Conservation (phyloP, 371 early-diverging fungal species). For the Dinochytrium kinnereticum region DNA sequence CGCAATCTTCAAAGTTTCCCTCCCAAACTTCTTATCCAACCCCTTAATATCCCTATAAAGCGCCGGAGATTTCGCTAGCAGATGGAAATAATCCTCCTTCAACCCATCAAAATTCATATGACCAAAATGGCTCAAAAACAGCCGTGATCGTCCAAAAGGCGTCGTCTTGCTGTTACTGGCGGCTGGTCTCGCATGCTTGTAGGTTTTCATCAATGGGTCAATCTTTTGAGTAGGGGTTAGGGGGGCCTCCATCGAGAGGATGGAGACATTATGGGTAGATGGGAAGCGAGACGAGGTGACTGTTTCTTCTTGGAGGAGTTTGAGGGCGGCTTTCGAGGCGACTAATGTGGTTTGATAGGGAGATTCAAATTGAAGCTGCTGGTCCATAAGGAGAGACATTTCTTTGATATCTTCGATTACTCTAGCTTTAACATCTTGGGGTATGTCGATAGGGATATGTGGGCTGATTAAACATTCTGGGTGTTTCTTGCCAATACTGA, state of each 20-base stretch:
- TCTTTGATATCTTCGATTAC: slow-evolving; percentile 14
- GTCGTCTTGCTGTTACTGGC: slow-evolving; percentile 61
- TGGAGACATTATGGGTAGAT: background rate
- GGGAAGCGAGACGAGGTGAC: background rate
- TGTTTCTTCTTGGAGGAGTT: background rate
- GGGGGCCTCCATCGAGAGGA: background rate
- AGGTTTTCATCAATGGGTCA: background rate
- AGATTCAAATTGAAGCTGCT: slow-evolving; percentile 64
- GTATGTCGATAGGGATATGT: slow-evolving; percentile 57
- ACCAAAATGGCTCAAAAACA: slow-evolving; percentile 77
- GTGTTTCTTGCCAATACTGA: slow-evolving; percentile 62
- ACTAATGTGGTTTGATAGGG: slow-evolving; percentile 15
- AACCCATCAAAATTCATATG: slow-evolving; percentile 72
- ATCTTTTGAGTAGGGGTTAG: background rate
- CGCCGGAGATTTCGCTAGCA: slow-evolving; percentile 69
- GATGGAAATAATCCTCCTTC: slow-evolving; percentile 71
- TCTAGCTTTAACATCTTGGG: slow-evolving; percentile 33
- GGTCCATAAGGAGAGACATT: slow-evolving; percentile 48
- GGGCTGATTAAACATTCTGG: slow-evolving; percentile 67
- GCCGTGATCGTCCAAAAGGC: slow-evolving; percentile 69
- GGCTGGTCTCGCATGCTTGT: slow-evolving; percentile 48
- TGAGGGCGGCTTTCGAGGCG: background rate
- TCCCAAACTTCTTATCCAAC: slow-evolving; percentile 76
- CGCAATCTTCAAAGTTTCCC: slow-evolving; percentile 89
- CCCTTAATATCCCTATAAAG: slow-evolving; percentile 77